A percentile compares a stretch with the other conserved stretches of the same genome.
Conservation (phyloP, 2,329 filamentous ascomycete genomes). For the Graphilbum ipis-grandicollis region DNA sequence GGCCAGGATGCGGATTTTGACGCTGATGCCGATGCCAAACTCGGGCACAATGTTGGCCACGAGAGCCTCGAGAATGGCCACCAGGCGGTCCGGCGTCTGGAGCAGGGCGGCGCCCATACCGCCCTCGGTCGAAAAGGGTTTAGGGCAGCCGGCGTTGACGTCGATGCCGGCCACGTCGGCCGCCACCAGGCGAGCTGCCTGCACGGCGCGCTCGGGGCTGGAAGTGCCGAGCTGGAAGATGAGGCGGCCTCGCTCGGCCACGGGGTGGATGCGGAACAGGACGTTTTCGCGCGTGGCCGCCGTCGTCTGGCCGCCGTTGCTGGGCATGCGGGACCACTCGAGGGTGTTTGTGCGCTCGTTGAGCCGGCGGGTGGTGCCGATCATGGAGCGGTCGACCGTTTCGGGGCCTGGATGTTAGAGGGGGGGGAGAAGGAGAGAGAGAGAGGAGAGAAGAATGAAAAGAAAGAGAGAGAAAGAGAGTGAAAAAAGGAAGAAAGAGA, state of each 20-base stretch:
- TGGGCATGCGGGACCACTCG: slow-evolving; percentile 66
- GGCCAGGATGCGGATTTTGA: slow-evolving; percentile 85
- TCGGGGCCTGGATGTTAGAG: slow-evolving; percentile 49
- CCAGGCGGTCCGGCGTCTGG: slow-evolving; percentile 66
- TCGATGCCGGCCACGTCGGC: slow-evolving; percentile 85
- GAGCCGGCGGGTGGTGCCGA: slow-evolving; percentile 63
- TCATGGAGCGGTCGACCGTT: slow-evolving; percentile 81
- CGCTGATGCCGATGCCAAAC: slow-evolving; percentile 81
- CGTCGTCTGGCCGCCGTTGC: slow-evolving; percentile 44
- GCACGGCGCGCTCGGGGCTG: slow-evolving; percentile 63
- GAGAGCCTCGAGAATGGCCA: slow-evolving; percentile 65
- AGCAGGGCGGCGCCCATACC: slow-evolving; percentile 94
- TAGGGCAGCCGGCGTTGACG: slow-evolving; percentile 95
- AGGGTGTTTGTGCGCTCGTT: slow-evolving; percentile 65
- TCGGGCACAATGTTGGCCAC: slow-evolving; percentile 61
- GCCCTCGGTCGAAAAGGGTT: slow-evolving; percentile 82
- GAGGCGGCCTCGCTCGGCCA: slow-evolving; percentile 53
- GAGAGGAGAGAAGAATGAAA: neutral
- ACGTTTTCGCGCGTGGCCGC: slow-evolving; percentile 41
- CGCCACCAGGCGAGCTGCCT: slow-evolving; percentile 71
- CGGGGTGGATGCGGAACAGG: slow-evolving; percentile 72
- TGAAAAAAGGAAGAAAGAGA: no score
- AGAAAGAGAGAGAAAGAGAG: no score
- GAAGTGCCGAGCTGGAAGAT: slow-evolving; percentile 91
- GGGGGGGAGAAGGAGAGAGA: neutral